Percentiles rank a stretch among this genome's conserved stretches.
These are phyloP conservation scores for Fragaria iinumae DNA, from an alignment of 306 rosid genomes.

Conservation along the genomic window DNA sequence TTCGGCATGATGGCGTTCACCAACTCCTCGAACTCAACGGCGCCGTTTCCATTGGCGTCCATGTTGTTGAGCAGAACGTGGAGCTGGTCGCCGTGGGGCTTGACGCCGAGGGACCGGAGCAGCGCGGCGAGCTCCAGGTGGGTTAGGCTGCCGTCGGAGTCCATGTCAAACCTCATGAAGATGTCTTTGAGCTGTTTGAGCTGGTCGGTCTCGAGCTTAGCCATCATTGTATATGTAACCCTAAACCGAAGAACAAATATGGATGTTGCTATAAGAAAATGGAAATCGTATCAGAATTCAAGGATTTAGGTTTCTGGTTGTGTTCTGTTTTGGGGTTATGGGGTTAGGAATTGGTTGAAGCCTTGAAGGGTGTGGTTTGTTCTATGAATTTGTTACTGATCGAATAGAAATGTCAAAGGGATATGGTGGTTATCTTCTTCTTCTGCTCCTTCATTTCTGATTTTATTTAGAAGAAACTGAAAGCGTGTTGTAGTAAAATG, in stretches of 20 bases:
- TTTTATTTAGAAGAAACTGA: neutral
- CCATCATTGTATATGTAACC: conserved; percentile 22
- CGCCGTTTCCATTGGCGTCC: conserved; percentile 72
- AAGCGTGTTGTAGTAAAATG: neutral
- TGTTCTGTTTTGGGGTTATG: neutral
- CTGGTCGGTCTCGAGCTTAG: conserved; percentile 45
- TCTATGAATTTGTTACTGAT: neutral
- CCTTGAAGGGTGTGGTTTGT: neutral
- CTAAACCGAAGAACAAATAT: neutral
- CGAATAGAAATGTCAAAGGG: neutral
- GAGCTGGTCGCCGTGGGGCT: conserved; percentile 69
- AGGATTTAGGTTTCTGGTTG: neutral
- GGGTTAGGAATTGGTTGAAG: neutral
- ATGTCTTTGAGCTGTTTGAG: conserved; percentile 62
- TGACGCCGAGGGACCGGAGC: conserved; percentile 79
- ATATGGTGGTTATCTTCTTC: neutral
- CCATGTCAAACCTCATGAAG: conserved; percentile 80
- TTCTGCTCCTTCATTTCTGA: neutral
- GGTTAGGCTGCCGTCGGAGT: conserved; percentile 86
- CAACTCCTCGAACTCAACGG: conserved; percentile 71
- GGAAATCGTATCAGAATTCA: neutral
- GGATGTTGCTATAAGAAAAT: neutral
- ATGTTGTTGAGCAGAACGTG: conserved; percentile 52
- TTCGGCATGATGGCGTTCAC: conserved; percentile 57
- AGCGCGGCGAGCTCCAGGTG: conserved; percentile 83